Base-by-base conservation (phyloP, 768 basidiomycete species). In the Exsudoporus frostii region DNA sequence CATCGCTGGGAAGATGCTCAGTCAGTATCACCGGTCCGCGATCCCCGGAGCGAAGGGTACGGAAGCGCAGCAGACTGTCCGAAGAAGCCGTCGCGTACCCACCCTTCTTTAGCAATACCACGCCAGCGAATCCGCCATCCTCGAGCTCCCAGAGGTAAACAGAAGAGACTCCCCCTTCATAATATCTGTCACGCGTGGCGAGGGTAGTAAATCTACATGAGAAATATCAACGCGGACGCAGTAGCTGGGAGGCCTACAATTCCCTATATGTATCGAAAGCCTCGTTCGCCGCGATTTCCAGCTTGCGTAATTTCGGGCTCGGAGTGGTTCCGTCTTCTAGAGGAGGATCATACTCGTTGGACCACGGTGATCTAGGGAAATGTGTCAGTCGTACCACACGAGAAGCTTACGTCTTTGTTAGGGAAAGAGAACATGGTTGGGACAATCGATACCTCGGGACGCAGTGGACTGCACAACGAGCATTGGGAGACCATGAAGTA, bases 131-230 rank as follows among this genome's bases (percentile, higher is more conserved):
- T 46, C 88, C 90, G 15, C 91, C 92, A 62, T 98, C 95, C 53
- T 98, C 96, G 25, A 94, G 79, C 67, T 98, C 96, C 97, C 97
- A 99, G 19, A 99, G 83, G 71, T 95, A 99, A 15, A 97, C 96
- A 22, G 90, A 93, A 25, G 93, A 97, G 2, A 92, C 86, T 4
- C 97, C 97, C n/a, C 96, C 96, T 72, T 98, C 97, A 70, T 85
- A 99, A 76, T 99, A 99, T 80, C 88, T 90, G 59, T 61, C 42
- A 14, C 47, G 30, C 17, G 47, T 45, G 27, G 44, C 37, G 33
- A 25, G 29, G 45, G 45, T 33, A 39, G 43, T 46, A 24, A 55
- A 48, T 48, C 22, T 20, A 3, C 10, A 22, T 25, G 34, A 37
- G 52, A 53, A 46, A 42, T 5, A 10, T 20, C 1, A 33, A 42